Conservation (phyloP, 129 eudicot genomes). For the Flaveria sonorensis region DNA sequence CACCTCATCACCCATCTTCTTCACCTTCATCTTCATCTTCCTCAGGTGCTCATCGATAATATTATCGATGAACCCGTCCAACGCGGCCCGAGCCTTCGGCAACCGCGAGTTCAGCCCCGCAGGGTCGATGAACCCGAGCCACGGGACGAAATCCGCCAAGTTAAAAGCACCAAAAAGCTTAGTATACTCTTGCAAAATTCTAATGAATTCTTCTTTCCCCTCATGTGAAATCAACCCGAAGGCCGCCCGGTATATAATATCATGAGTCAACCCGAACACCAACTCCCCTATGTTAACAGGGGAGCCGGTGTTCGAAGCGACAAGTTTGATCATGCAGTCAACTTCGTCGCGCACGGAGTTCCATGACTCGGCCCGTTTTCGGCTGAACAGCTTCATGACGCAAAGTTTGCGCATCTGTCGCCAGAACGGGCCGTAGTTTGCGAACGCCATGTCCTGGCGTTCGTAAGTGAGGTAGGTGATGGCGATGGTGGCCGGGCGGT, state of each 20-base stretch:
- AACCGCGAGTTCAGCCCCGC: not conserved
- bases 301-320: not conserved
- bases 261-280: constrained; percentile 5
- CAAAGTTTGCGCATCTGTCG: constrained; percentile 26
- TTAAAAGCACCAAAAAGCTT: constrained; percentile 23
- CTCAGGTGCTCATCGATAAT: constrained; percentile 19
- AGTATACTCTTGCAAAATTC: not conserved
- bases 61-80: constrained; percentile 20
- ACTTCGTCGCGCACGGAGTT: constrained; percentile 16
- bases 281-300: constrained; percentile 12
- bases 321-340: not conserved
- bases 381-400: constrained; percentile 25
- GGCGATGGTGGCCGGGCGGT: constrained; percentile 24
- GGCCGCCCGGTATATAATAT: constrained; percentile 19
- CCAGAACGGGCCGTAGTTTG: constrained; percentile 28
- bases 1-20: not conserved
- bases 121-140: not conserved
- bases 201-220: constrained; percentile 20
- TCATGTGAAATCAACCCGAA: constrained; percentile 19
- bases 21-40: not conserved
- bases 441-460: constrained; percentile 23
- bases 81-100: constrained; percentile 4
- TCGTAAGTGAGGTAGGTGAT: constrained; percentile 6
- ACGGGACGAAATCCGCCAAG: constrained; percentile 17
- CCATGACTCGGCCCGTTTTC: constrained; percentile 29